Percentiles rank a stretch among this genome's conserved stretches.
Conservation (phyloP, 1,284 basidiomycete genomes). For the Paramarasmius palmivorus region DNA sequence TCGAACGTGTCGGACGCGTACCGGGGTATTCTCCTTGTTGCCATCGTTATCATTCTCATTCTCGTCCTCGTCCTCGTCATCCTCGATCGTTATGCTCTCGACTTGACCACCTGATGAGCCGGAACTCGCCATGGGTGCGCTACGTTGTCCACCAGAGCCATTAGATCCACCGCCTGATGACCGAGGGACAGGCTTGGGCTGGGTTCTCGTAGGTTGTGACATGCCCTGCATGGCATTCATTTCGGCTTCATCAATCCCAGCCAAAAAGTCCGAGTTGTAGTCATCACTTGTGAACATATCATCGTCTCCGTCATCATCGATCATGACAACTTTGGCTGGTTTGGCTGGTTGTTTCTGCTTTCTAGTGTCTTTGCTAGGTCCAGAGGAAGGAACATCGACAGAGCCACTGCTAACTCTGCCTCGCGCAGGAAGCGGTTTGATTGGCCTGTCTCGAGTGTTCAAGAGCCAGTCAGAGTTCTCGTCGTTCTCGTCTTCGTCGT, state of each 20-base stretch:
- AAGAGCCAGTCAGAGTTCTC: conserved; percentile 8
- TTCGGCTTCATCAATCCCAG: conserved; percentile 37
- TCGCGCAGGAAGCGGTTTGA: conserved; percentile 15
- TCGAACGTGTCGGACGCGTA: conserved; percentile 53
- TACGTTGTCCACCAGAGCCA: not conserved
- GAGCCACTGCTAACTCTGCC: conserved; percentile 16
- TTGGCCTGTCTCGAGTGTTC: conserved; percentile 2
- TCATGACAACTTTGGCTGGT: not conserved
- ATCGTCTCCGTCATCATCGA: conserved; percentile 31
- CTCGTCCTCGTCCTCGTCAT: conserved; percentile 53
- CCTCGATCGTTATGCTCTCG: conserved; percentile 41
- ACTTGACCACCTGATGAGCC: not conserved
- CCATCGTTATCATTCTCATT: conserved; percentile 49
- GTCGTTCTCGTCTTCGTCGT: conserved; percentile 22
- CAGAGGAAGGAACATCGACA: conserved; percentile 5
- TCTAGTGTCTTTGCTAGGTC: conserved; percentile 21
- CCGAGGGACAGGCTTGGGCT: not conserved
- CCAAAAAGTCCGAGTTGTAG: conserved; percentile 27
- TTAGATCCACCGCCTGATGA: too few species aligned
- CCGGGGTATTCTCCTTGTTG: conserved; percentile 64
- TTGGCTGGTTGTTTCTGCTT: not conserved
- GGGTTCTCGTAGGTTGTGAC: conserved; percentile 7
- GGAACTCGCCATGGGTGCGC: not conserved
- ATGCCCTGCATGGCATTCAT: conserved; percentile 23
- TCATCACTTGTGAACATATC: conserved; percentile 33